These are phyloP conservation scores for Sporothrix inflata DNA, from an alignment of 2,329 filamentous ascomycete genomes.

Conservation along the genomic window DNA sequence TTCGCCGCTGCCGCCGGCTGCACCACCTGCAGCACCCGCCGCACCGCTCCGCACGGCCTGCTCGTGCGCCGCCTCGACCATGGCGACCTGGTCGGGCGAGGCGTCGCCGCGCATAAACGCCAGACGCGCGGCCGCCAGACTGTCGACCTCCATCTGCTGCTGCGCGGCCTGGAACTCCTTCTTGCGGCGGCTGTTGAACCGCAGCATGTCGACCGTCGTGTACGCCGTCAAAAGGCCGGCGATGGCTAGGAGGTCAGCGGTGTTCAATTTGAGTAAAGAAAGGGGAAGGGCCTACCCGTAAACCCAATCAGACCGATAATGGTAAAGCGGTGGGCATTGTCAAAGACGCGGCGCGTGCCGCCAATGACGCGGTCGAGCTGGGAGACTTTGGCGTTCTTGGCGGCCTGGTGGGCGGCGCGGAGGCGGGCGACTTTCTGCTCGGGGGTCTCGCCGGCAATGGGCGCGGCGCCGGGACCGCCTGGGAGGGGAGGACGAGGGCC, in stretches of 20 bases:
- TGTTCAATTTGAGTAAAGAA: neutral
- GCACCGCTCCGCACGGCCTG: constrained; percentile 43
- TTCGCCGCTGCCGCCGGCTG: constrained; percentile 30
- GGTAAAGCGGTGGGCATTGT: constrained; percentile 60
- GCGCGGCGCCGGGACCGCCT: constrained; percentile 13
- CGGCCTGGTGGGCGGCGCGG: constrained; percentile 68
- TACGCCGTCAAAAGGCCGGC: constrained; percentile 61
- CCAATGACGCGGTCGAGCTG: constrained; percentile 55
- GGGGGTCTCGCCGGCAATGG: constrained; percentile 58
- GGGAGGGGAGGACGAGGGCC: constrained; percentile 27
- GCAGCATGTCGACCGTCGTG: constrained; percentile 64
- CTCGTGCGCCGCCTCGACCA: constrained; percentile 61
- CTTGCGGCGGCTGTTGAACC: constrained; percentile 63
- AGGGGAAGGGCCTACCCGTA: constrained; percentile 49
- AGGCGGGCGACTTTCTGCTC: constrained; percentile 71
- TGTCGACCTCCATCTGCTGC: constrained; percentile 57
- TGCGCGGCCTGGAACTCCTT: constrained; percentile 61
- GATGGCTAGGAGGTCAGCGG: constrained; percentile 46
- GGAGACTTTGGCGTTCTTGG: constrained; percentile 62
- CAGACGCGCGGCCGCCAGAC: constrained; percentile 59
- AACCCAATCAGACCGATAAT: constrained; percentile 59
- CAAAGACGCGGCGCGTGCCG: constrained; percentile 54
- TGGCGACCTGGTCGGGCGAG: constrained; percentile 57
- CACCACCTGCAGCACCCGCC: neutral
- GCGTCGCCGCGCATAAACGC: constrained; percentile 63